Base-by-base conservation (phyloP, 768 basidiomycete genomes). In the Pleurotus platypus region DNA sequence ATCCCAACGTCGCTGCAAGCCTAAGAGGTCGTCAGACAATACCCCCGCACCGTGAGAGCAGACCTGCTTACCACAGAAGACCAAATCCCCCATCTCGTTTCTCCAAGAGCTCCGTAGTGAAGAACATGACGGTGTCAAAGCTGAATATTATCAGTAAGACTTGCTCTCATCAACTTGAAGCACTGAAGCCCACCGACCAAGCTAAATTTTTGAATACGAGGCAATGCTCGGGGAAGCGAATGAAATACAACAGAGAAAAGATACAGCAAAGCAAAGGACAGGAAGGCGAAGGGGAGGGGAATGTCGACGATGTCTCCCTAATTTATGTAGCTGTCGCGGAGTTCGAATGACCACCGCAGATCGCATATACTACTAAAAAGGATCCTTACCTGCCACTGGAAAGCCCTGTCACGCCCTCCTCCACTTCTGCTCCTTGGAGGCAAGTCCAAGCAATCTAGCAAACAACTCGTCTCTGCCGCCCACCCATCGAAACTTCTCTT, bases 1-100 rank as follows among this genome's bases (percentile, higher is more conserved):
- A 86, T 42, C 94, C 94, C 20, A 95, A 76, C 1, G 94, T 96
- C 1, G 94, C 93, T 6, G 92, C 92, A 20, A 96, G 84, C 94
- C 94, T 96, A 58, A 59, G 58, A 35, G 30, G 30, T 35, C 8
- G 30, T 35, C 30, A 35, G 30, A 35, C 9, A 4, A 35, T 8
- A 8, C 11, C 9, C 1, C 30, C 8, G 9, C 30, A 35, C 30
- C 8, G 12, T 16, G 4, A 16, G 15, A 42, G 20, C n/a, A 22
- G 20, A 2, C 16, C 5, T 13, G 35, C 63, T 57, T 68, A 91
- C 92, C 92, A 94, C 16, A 93, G 76, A n/a, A 94, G 81, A 57
- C 93, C 94, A 64, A 91, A 94, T 12, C 93, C 91, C 62, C 87
- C 92, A 63, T 95, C 92, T 58, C 92, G 78, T 63, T 82, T 86